Percentiles rank a stretch among this genome's conserved stretches.
Evolutionary conservation across 2,329 filamentous ascomycete genomes (phyloP).

Genomic region (Fusarium musae): DNA sequence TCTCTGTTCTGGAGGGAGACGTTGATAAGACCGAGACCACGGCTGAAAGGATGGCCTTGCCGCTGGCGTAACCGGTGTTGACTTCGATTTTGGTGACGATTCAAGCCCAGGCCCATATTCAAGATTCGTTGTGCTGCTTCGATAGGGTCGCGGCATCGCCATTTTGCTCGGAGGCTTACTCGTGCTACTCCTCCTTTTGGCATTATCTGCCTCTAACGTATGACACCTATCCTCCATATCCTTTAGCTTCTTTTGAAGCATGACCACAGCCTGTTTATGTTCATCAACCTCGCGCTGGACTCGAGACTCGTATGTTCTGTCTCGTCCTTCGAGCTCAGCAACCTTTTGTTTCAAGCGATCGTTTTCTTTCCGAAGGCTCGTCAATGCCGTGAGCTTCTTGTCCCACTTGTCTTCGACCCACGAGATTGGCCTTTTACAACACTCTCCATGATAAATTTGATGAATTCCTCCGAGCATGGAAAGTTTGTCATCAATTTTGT

Average conservation of each 20-base stretch:
- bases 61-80: conserved; percentile 40
- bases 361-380: conserved; percentile 48
- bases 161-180: conserved; percentile 27
- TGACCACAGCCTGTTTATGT: conserved; percentile 48
- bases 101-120: conserved; percentile 27
- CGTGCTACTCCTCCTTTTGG: conserved; percentile 33
- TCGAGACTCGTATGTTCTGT: conserved; percentile 54
- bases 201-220: conserved; percentile 45
- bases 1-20: conserved; percentile 20
- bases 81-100: conserved; percentile 36
- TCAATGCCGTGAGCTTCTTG: conserved; percentile 45
- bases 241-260: conserved; percentile 50
- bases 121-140: conserved; percentile 30
- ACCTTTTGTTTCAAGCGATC: conserved; percentile 49
- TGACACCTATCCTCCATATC: conserved; percentile 50
- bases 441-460: conserved; percentile 59
- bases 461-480: conserved; percentile 59
- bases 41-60: conserved; percentile 29
- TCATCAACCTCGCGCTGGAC: conserved; percentile 51
- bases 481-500: conserved; percentile 54
- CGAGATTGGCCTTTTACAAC: conserved; percentile 55
- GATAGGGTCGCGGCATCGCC: conserved; percentile 33
- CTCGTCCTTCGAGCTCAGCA: conserved; percentile 51
- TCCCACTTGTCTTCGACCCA: conserved; percentile 54
- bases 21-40: conserved; percentile 33